Evolutionary conservation across 257 asterid genomes (phyloP).

Genomic region (Solanum lignicaule): DNA sequence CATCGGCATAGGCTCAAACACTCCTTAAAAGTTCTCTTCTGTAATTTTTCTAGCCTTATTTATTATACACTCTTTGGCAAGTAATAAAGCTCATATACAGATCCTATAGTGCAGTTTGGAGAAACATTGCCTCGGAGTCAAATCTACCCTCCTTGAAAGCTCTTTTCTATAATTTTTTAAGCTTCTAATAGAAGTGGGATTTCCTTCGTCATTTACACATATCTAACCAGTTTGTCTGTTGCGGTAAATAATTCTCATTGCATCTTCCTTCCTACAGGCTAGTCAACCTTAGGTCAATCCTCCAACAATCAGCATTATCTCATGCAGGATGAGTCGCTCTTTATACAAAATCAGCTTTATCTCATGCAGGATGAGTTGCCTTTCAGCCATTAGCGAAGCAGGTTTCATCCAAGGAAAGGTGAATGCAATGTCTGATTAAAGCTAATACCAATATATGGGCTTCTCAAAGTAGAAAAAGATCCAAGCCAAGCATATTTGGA

Average conservation of each 20-base stretch:
- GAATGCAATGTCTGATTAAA: background rate
- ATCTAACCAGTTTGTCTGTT: background rate
- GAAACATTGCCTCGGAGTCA: background rate
- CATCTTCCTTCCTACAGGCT: background rate
- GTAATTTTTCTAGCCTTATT: background rate
- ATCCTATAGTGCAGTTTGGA: background rate
- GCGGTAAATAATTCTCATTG: background rate
- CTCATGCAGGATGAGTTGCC: background rate
- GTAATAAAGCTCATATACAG: background rate
- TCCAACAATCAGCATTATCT: background rate
- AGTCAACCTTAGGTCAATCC: background rate
- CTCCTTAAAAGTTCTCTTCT: background rate
- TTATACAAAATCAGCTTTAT: background rate
- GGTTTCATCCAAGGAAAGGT: background rate
- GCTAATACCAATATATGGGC: background rate
- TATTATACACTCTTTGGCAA: background rate
- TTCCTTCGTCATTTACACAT: background rate
- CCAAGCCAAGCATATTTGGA: background rate
- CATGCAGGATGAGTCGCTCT: background rate
- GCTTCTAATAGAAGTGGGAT: background rate
- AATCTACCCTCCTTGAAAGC: background rate
- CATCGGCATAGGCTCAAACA: background rate
- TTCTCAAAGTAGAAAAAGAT: background rate
- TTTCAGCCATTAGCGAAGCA: background rate
- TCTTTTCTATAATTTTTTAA: background rate